phyloP scores from a whole-genome alignment of 768 basidiomycete species.

The Russula brevipes region DNA sequence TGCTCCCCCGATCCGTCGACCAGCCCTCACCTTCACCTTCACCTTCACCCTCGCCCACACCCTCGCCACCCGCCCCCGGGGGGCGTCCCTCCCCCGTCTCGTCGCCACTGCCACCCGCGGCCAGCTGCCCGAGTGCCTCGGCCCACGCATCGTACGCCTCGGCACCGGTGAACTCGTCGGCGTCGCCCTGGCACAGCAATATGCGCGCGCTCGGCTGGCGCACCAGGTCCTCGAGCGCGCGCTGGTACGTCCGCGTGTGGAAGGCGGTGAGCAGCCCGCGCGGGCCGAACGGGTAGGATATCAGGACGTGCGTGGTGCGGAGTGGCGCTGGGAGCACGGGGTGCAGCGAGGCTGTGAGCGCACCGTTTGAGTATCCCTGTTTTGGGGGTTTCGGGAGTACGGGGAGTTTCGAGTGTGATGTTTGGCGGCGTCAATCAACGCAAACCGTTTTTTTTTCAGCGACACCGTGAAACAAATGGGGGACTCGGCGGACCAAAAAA shows the following conservation, averaged over 20 bases:
- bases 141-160: slow-evolving; percentile 55
- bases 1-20: not conserved
- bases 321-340: slow-evolving; percentile 48
- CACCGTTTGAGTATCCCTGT: slow-evolving; percentile 80
- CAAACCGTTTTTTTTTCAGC: no score
- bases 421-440: not conserved
- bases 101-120: not conserved
- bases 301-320: slow-evolving; percentile 57
- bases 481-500: not conserved
- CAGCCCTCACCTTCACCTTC: slow-evolving; percentile 2
- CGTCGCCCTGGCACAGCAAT: slow-evolving; percentile 61
- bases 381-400: not conserved
- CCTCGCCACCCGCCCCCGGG: not conserved
- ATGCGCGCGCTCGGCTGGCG: slow-evolving; percentile 44
- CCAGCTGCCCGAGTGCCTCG: slow-evolving; percentile 32
- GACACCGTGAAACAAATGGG: no score
- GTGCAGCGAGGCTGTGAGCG: slow-evolving; percentile 63
- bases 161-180: slow-evolving; percentile 63
- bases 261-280: slow-evolving; percentile 67
- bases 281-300: slow-evolving; percentile 74
- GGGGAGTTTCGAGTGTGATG: not conserved
- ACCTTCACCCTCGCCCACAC: not conserved
- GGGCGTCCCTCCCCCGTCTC: not conserved
- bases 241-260: slow-evolving; percentile 48
- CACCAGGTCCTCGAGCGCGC: slow-evolving; percentile 47